phyloP scores from a whole-genome alignment of 2,329 filamentous ascomycete genomes.

The Pseudogymnoascus verrucosus region DNA sequence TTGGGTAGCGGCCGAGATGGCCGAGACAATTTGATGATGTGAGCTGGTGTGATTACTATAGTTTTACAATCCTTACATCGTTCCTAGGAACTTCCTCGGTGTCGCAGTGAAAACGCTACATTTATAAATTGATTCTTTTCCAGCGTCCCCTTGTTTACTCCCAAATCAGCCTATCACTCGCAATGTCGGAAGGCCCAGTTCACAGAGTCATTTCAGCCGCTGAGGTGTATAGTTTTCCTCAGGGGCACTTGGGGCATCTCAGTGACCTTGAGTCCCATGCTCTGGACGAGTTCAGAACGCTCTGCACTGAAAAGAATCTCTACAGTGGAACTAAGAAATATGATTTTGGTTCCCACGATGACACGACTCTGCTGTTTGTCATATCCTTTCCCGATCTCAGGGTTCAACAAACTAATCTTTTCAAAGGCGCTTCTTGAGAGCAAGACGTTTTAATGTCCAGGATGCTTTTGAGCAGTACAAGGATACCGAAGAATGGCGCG shows the following conservation, averaged over 20 bases:
- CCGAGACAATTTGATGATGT: constrained; percentile 1
- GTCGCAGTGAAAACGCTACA: background rate
- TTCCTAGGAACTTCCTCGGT: background rate
- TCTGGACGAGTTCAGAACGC: constrained; percentile 62
- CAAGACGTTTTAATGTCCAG: constrained; percentile 68
- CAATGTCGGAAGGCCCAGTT: constrained; percentile 11
- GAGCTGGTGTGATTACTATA: background rate
- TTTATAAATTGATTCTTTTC: background rate
- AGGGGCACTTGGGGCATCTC: constrained; percentile 75
- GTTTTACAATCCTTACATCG: background rate
- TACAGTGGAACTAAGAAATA: constrained; percentile 39
- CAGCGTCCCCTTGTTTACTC: background rate
- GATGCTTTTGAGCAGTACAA: constrained; percentile 80
- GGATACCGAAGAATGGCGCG: constrained; percentile 81
- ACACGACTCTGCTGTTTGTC: constrained; percentile 62
- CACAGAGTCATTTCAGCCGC: constrained; percentile 26
- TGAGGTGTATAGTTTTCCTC: constrained; percentile 50
- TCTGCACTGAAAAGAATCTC: constrained; percentile 56
- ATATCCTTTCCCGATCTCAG: background rate
- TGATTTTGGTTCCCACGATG: constrained; percentile 54
- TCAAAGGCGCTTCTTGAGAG: constrained; percentile 72
- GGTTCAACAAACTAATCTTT: background rate
- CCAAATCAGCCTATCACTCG: background rate
- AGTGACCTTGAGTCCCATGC: constrained; percentile 58
- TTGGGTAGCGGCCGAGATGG: background rate